Percentiles rank a stretch among this genome's conserved stretches.
These are phyloP conservation scores for Elaphomyces granulatus DNA, from an alignment of 495 filamentous ascomycete species.

Conservation along the genomic window DNA sequence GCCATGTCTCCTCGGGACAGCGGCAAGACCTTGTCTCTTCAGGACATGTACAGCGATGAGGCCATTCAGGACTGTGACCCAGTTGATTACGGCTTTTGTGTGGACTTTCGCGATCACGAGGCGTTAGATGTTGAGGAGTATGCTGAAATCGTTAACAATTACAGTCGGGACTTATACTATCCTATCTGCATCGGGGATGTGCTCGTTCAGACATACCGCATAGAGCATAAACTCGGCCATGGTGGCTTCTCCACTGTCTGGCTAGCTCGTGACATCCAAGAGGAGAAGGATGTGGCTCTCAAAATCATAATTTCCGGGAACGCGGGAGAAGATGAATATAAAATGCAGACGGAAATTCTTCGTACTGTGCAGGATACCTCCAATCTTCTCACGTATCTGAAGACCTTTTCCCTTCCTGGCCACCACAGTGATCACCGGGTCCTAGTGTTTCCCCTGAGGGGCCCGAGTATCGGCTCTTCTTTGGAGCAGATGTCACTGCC, in stretches of 20 bases:
- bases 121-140: too few species aligned
- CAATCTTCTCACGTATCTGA: slow-evolving; percentile 13
- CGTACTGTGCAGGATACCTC: slow-evolving; percentile 5
- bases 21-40: too few species aligned
- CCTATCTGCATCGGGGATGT: too few species aligned
- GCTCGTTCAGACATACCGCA: too few species aligned
- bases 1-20: too few species aligned
- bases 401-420: slow-evolving; percentile 11
- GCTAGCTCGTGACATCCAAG: slow-evolving; percentile 17
- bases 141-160: too few species aligned
- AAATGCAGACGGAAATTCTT: slow-evolving; percentile 2
- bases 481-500: slow-evolving; percentile 4
- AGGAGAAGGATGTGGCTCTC: slow-evolving; percentile 15
- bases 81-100: too few species aligned
- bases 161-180: too few species aligned
- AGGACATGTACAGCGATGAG: too few species aligned
- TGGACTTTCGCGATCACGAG: too few species aligned
- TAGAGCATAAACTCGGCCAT: slow-evolving; percentile 34
- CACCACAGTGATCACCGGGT: slow-evolving; percentile 12
- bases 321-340: slow-evolving; percentile 11
- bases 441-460: slow-evolving; percentile 17
- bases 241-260: slow-evolving; percentile 26
- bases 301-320: slow-evolving; percentile 14
- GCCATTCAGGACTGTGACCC: too few species aligned
- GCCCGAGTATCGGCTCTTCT: slow-evolving; percentile 13